phyloP scores from a whole-genome alignment of 176 grass and related monocot genomes.

The Oryza nivara region DNA sequence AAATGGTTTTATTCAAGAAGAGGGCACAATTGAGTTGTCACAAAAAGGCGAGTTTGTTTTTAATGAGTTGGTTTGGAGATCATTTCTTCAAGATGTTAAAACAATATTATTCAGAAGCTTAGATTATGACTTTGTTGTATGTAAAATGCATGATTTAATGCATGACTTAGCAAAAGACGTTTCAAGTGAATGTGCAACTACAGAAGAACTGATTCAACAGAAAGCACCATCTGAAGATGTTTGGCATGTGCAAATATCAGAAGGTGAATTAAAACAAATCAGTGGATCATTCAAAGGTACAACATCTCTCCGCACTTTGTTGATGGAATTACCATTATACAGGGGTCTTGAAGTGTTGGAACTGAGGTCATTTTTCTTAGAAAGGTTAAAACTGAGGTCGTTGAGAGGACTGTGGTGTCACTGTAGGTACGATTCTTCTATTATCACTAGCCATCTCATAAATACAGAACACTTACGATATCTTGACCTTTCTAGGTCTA shows the following conservation, averaged over 20 bases:
- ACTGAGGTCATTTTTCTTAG: too few relatives aligned
- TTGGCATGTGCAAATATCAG: neutral
- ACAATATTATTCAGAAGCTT: neutral
- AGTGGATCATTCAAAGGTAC: neutral
- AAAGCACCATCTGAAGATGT: neutral
- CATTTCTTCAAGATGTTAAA: slow-evolving; percentile 38
- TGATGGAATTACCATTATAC: neutral
- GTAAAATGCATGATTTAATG: slow-evolving; percentile 43
- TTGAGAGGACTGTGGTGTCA: too few relatives aligned
- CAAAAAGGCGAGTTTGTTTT: slow-evolving; percentile 1
- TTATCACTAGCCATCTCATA: neutral
- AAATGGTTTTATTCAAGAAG: slow-evolving; percentile 27
- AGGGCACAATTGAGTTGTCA: neutral
- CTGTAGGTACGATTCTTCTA: too few relatives aligned
- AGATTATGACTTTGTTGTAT: too few relatives aligned
- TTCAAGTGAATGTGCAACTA: neutral
- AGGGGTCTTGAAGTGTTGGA: neutral
- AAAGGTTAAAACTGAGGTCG: too few relatives aligned
- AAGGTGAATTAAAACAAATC: neutral
- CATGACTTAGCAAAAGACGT: slow-evolving; percentile 33
- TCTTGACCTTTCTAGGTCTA: slow-evolving; percentile 15
- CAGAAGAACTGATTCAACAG: neutral
- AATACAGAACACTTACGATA: neutral
- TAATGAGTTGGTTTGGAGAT: slow-evolving; percentile 20
- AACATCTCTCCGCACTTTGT: slow-evolving; percentile 11